Percentiles rank a stretch among this genome's conserved stretches.
These are phyloP conservation scores for Nitzschia palea DNA, from an alignment of 108 stramenopile genomes.

Conservation along the genomic window DNA sequence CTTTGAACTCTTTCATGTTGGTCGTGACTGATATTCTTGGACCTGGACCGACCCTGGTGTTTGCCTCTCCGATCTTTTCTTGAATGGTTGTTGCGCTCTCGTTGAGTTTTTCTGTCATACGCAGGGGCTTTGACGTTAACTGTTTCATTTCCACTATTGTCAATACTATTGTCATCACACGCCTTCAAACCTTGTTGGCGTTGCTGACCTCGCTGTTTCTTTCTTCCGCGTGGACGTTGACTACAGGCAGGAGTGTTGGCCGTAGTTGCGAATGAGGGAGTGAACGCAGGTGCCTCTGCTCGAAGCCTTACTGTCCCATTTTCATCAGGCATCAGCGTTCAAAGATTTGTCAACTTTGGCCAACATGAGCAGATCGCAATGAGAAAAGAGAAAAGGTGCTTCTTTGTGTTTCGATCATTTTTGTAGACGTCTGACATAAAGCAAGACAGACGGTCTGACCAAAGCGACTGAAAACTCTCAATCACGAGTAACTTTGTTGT, in stretches of 20 bases:
- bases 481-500: too few species aligned
- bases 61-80: neutral
- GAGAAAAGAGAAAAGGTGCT: too few species aligned
- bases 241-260: neutral
- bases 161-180: neutral
- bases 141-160: neutral
- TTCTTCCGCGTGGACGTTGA: neutral
- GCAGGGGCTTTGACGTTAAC: neutral
- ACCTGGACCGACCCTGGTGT: neutral
- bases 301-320: slow-evolving; percentile 4
- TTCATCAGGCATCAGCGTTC: too few species aligned
- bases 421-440: too few species aligned
- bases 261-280: slow-evolving; percentile 10
- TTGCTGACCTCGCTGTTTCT: neutral
- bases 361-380: too few species aligned
- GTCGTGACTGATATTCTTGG: neutral
- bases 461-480: too few species aligned
- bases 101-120: neutral
- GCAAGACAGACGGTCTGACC: too few species aligned
- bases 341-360: too few species aligned
- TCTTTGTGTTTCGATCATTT: too few species aligned
- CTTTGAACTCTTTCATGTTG: neutral
- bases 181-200: neutral
- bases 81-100: neutral
- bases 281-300: slow-evolving; percentile 34